Conservation (phyloP, 2,329 filamentous ascomycete genomes). For the Amauroascus verrucosus region DNA sequence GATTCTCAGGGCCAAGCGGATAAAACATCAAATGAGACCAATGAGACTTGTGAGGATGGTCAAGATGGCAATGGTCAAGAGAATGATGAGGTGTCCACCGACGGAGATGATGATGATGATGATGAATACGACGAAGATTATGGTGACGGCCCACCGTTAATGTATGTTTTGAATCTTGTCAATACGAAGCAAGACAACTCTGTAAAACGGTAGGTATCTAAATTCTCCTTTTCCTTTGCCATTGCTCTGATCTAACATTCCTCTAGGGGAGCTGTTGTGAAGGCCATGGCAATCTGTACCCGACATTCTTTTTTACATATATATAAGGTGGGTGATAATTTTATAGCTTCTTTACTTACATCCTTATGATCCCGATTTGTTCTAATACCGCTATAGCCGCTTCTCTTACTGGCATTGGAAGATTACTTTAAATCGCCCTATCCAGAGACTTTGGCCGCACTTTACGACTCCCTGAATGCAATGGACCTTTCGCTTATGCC, state of each 20-base stretch:
- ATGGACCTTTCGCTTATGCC: constrained; percentile 97
- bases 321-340: constrained; percentile 60
- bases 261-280: constrained; percentile 76
- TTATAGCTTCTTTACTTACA: not conserved
- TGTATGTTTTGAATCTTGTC: constrained; percentile 94
- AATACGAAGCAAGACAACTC: constrained; percentile 96
- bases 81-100: constrained; percentile 33
- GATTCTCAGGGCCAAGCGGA: constrained; percentile 42
- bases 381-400: constrained; percentile 47
- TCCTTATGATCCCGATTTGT: not conserved
- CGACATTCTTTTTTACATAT: constrained; percentile 96
- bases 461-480: constrained; percentile 86
- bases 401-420: constrained; percentile 80
- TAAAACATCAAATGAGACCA: constrained; percentile 33
- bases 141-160: constrained; percentile 67
- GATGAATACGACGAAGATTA: constrained; percentile 25
- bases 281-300: constrained; percentile 98
- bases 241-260: constrained; percentile 14
- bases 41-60: constrained; percentile 21
- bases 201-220: constrained; percentile 58
- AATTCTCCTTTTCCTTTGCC: not conserved
- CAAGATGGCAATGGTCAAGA: constrained; percentile 37
- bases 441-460: constrained; percentile 72
- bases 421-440: constrained; percentile 93
- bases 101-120: constrained; percentile 31